Conservation (phyloP, 139 green algal species). For the Diplosphaera chodatii region DNA sequence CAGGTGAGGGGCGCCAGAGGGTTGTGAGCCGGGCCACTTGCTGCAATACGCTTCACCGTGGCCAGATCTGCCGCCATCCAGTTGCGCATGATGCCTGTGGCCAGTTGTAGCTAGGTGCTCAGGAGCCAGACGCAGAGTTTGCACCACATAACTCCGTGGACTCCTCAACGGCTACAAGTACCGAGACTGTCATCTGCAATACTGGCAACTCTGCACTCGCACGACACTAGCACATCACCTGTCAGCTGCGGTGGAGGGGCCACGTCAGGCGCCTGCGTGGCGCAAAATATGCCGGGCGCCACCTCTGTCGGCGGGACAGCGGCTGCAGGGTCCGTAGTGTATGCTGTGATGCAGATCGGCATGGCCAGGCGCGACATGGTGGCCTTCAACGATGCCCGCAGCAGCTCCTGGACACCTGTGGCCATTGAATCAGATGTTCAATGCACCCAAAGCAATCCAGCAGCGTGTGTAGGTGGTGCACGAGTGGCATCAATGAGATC, state of each 20-base stretch:
- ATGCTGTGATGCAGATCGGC: not conserved
- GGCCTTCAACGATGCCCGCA: not conserved
- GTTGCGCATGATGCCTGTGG: not conserved
- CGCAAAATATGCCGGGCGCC: not conserved
- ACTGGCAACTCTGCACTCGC: too few species aligned
- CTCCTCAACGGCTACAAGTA: too few species aligned
- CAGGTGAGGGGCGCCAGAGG: slow-evolving; percentile 35
- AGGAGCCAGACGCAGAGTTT: too few species aligned
- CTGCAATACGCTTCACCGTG: not conserved
- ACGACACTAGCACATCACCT: not conserved
- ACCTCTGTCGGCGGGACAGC: not conserved
- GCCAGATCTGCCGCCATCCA: not conserved
- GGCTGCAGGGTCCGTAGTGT: not conserved
- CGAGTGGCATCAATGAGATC: too few species aligned
- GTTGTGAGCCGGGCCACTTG: not conserved
- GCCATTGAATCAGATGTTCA: too few species aligned
- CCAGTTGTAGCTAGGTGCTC: too few species aligned
- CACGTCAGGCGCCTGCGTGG: slow-evolving; percentile 25
- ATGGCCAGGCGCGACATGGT: not conserved
- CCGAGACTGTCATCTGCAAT: too few species aligned
- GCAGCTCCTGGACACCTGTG: not conserved
- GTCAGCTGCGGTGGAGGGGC: slow-evolving; percentile 7
- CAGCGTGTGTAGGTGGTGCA: too few species aligned
- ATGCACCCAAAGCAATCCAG: too few species aligned
- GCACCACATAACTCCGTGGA: too few species aligned